Evolutionary conservation across 2,329 filamentous ascomycete species (phyloP).

Genomic region (Pestalotiopsis fici): DNA sequence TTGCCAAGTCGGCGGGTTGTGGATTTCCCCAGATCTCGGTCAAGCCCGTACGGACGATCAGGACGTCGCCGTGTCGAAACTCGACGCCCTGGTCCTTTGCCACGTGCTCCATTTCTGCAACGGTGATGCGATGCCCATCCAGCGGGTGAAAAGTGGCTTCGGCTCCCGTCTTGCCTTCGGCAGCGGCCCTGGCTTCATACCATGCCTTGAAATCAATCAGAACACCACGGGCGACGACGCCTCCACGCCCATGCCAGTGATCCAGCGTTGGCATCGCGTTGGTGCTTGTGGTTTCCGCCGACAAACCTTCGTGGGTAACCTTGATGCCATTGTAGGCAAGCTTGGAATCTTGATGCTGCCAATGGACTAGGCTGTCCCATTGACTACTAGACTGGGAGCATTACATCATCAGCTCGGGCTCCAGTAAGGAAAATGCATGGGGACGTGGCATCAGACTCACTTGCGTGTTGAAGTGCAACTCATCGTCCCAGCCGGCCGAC

Average conservation of each 20-base stretch:
- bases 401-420: background rate
- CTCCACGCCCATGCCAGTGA: slow-evolving; percentile 53
- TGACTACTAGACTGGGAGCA: slow-evolving; percentile 39
- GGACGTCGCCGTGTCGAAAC: slow-evolving; percentile 66
- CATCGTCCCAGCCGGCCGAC: slow-evolving; percentile 44
- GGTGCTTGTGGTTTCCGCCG: slow-evolving; percentile 24
- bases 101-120: slow-evolving; percentile 56
- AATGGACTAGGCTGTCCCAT: slow-evolving; percentile 56
- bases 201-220: slow-evolving; percentile 53
- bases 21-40: slow-evolving; percentile 58
- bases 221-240: slow-evolving; percentile 55
- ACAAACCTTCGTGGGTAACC: slow-evolving; percentile 35
- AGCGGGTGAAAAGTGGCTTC: slow-evolving; percentile 53
- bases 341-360: slow-evolving; percentile 42
- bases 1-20: slow-evolving; percentile 32
- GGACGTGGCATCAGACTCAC: slow-evolving; percentile 11
- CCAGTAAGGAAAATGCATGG: background rate
- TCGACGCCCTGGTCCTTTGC: slow-evolving; percentile 62
- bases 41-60: slow-evolving; percentile 66
- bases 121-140: slow-evolving; percentile 52
- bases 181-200: slow-evolving; percentile 39
- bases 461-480: slow-evolving; percentile 58
- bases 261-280: slow-evolving; percentile 41
- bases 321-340: slow-evolving; percentile 51
- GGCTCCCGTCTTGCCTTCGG: slow-evolving; percentile 40